Evolutionary conservation across 2,329 filamentous ascomycete genomes (phyloP), one percentile per base, ranked within the genome.

Genomic region (Talaromyces sp.): DNA sequence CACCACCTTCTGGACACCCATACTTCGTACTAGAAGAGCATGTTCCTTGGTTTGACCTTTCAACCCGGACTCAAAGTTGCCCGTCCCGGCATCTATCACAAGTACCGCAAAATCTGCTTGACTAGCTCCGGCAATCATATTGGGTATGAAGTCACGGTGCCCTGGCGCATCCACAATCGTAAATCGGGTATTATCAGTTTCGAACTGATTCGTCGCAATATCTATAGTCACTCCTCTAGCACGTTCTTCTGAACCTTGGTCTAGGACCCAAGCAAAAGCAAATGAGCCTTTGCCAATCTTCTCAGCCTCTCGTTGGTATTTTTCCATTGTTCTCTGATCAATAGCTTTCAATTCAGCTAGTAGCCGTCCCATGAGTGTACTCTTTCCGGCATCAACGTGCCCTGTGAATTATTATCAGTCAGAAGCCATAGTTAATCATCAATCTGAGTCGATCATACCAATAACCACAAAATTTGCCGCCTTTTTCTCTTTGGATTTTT

Each of bases 351-450:
- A 85, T 71, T 99, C 95, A 49, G 94, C 88, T 5, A 99, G 82
- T 33, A 99, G 79, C n/a, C 95, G 88, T 0, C 94, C 95, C 94
- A 99, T 98, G 43, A 99, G 84, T 6, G 95, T 99, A 75, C 93
- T 97, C 79, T 99, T 99, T 61, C 95, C 95, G 61, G 96, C 94
- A 76, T 99, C 95, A 63, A 99, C 95, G 75, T 99, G 95, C 14
- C 95, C 93, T 92, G 33, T 31, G 13, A 3, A 39, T n/a, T 41
- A 39, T 3, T 67, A 65, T 75, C 68, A 73, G 68, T 58, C 59
- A 60, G n/a, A 50, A 64, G 33, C 16, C n/a, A 19, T 14, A n/a
- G 7, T 7, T 49, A 73, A 73, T 31, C 10, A 33, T 62, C 31
- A 57, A 31, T 62, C 4, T 31, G 37, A 35, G n/a, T 27, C 16